These are phyloP conservation scores for Phlebiopsis gigantea DNA, from an alignment of 768 basidiomycete species.

Conservation along the genomic window DNA sequence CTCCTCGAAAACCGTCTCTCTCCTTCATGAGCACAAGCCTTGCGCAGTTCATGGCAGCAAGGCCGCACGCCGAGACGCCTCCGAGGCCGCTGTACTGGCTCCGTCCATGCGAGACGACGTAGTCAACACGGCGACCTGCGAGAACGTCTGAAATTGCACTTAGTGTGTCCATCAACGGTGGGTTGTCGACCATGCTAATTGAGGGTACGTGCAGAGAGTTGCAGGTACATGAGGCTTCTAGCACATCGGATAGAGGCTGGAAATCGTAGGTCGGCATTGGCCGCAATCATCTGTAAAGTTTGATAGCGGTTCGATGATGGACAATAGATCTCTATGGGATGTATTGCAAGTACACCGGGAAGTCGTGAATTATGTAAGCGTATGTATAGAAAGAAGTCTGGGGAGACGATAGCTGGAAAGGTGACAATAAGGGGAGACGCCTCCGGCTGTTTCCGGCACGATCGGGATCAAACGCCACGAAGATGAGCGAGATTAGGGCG, in stretches of 20 bases:
- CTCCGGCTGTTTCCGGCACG: not conserved
- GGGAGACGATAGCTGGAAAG: not conserved
- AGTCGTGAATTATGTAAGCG: too few species aligned
- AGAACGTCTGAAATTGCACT: not conserved
- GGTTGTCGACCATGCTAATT: not conserved
- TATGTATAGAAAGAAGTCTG: too few species aligned
- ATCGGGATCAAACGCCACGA: not conserved
- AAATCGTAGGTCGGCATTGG: not conserved
- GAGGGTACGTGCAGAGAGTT: not conserved
- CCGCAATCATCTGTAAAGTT: not conserved
- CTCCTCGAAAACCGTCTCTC: constrained; percentile 23
- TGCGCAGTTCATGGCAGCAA: constrained; percentile 63
- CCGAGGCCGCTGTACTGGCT: constrained; percentile 45
- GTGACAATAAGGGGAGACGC: not conserved
- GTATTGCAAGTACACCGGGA: not conserved
- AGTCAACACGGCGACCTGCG: not conserved
- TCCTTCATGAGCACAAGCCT: constrained; percentile 41
- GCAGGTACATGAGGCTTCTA: not conserved
- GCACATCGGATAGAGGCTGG: not conserved
- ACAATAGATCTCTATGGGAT: not conserved
- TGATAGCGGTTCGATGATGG: not conserved
- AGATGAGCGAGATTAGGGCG: too few species aligned
- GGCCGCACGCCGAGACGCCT: constrained; percentile 54
- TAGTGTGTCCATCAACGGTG: not conserved
- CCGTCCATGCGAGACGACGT: constrained; percentile 41